Conservation (phyloP, 2,329 filamentous ascomycete species). For the Juglanconis sp. region DNA sequence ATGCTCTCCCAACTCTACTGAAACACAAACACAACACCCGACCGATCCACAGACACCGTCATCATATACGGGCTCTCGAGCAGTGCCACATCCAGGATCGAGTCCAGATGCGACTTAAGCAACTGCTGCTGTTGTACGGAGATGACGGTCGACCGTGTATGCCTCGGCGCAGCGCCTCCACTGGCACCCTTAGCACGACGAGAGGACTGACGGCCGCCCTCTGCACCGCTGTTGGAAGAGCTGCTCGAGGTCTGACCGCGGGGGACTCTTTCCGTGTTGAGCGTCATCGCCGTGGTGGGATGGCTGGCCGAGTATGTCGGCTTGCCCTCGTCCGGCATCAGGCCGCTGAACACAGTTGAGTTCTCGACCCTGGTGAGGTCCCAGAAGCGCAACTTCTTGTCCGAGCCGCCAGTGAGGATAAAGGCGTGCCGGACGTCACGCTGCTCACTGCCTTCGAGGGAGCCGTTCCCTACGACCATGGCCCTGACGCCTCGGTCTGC, state of each 20-base stretch:
- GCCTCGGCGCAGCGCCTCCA: conserved; percentile 31
- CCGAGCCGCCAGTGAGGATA: conserved; percentile 81
- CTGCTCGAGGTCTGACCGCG: conserved; percentile 26
- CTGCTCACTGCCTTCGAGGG: conserved; percentile 57
- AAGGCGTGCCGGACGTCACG: conserved; percentile 76
- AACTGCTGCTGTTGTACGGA: conserved; percentile 84
- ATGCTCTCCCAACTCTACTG: conserved; percentile 31
- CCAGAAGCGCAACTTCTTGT: conserved; percentile 93
- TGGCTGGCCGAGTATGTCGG: conserved; percentile 69
- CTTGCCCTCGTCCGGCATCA: conserved; percentile 65
- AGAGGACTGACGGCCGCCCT: not conserved
- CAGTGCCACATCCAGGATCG: conserved; percentile 82
- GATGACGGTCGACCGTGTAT: conserved; percentile 77
- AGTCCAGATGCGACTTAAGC: conserved; percentile 81
- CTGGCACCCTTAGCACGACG: conserved; percentile 8
- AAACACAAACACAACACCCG: conserved; percentile 85
- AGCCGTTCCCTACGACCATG: conserved; percentile 69
- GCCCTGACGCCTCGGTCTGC: conserved; percentile 69
- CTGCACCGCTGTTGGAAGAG: conserved; percentile 29
- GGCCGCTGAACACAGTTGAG: conserved; percentile 77
- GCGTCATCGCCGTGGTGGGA: conserved; percentile 58
- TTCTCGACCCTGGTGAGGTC: conserved; percentile 76
- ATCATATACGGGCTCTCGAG: conserved; percentile 88
- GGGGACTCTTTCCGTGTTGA: conserved; percentile 63
- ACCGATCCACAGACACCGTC: conserved; percentile 85